Conservation (phyloP, 306 rosid species). For the Alnus glutinosa region DNA sequence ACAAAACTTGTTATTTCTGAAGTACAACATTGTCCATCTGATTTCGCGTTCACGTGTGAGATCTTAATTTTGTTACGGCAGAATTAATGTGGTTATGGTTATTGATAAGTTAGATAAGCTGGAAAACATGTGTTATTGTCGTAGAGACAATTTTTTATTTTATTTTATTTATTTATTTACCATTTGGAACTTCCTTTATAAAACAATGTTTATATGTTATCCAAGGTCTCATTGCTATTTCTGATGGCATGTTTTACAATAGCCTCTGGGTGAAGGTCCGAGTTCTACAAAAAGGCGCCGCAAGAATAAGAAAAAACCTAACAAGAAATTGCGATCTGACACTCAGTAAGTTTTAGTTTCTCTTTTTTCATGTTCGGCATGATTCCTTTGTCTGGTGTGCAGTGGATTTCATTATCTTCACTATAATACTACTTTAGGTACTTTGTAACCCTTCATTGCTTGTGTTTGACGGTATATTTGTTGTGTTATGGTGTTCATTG, state of each 20-base stretch:
- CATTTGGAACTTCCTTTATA: neutral
- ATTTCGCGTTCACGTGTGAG: neutral
- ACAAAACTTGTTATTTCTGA: neutral
- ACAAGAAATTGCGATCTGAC: slow-evolving; percentile 35
- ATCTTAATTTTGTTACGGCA: neutral
- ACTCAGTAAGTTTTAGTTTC: slow-evolving; percentile 37
- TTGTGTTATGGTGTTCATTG: neutral
- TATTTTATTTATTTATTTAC: neutral
- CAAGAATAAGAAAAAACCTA: slow-evolving; percentile 44
- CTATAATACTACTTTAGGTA: neutral
- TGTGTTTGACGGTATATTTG: neutral
- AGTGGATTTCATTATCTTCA: neutral
- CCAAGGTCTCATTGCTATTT: neutral
- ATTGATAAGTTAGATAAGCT: neutral
- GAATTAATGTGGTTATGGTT: neutral
- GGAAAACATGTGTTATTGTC: no score
- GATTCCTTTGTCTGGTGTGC: neutral
- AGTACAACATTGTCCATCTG: neutral
- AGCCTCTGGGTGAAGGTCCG: slow-evolving; percentile 17
- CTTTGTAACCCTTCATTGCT: neutral
- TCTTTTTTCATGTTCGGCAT: slow-evolving; percentile 10
- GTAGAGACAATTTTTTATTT: no score
- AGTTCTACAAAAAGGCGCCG: slow-evolving; percentile 39
- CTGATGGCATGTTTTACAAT: neutral
- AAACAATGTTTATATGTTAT: neutral